Base-by-base conservation (phyloP, 73 alveolate genomes). In the Breviolum minutum region DNA sequence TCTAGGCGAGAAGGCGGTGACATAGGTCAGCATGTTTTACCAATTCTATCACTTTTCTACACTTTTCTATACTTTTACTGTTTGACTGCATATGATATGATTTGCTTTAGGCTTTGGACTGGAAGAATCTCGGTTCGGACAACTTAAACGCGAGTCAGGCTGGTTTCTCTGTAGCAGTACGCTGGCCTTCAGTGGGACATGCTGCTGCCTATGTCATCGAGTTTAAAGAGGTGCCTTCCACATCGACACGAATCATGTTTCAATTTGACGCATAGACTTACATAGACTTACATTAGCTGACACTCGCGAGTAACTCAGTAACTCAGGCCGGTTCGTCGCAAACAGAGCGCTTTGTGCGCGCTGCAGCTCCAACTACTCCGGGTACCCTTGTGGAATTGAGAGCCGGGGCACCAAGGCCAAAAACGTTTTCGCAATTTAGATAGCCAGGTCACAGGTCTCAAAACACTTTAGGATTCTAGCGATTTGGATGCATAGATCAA, bases 111-210 rank as follows among this genome's bases (percentile, higher is more conserved):
- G 54, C 54, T 3, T 40, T 40, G 54, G n/a, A 68, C 3, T 40
- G 54, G n/a, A 68, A 68, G 77, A 68, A 2, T 68, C 77, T 22
- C 77, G 24, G 54, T 40, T 40, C 54, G 24, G 77, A 4, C 77
- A 17, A 14, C 4, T 68, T 68, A 22, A 68, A n/a, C 19, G 60
- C 40, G 20, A 10, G 27, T 22, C 48, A 90, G 97, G 97, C 88
- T 8, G 97, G 97, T 20, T 90, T 90, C 87, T 90, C 97, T 19
- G 87, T 90, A 10, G 97, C 97, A 0, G 97, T 90, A 63, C 87
- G 97, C 63, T 90, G 97, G 97, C 87, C 97, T 29, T 90, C 97
- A 29, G 97, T 90, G 22, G 97, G 97, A 30, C 94, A 86, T 71
- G 97, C 97, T 5, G 88, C 87, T 19, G 87, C 87, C 76, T 90